These are phyloP conservation scores for Saturnispora silvae DNA, from an alignment of 805 yeast species.

Conservation along the genomic window DNA sequence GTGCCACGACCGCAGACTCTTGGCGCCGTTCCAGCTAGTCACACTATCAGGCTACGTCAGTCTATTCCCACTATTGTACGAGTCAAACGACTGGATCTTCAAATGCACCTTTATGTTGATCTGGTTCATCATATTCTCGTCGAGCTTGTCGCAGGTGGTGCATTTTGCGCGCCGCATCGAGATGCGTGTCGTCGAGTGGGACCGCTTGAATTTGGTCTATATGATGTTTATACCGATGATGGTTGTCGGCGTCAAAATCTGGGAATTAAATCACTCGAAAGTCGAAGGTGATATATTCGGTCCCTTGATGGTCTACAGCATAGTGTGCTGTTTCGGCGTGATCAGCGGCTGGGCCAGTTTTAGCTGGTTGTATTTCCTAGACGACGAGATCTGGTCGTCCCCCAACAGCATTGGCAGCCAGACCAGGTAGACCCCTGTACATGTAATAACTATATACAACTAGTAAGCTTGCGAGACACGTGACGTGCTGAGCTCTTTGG, in stretches of 20 bases:
- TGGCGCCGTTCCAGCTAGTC: conserved; percentile 61
- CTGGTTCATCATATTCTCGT: conserved; percentile 74
- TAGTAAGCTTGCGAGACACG: no score
- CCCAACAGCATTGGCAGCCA: no score
- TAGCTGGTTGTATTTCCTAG: conserved; percentile 80
- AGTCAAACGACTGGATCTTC: conserved; percentile 69
- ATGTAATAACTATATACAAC: no score
- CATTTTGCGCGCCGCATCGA: conserved; percentile 30
- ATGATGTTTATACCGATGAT: conserved; percentile 58
- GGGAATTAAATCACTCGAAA: conserved; percentile 43
- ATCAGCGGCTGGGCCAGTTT: conserved; percentile 81
- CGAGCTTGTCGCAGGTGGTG: conserved; percentile 62
- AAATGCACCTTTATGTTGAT: conserved; percentile 69
- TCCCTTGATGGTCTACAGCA: conserved; percentile 71
- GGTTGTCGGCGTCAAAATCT: conserved; percentile 32
- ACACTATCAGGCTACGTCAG: conserved; percentile 79
- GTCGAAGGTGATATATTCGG: conserved; percentile 60
- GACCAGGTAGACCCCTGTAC: no score
- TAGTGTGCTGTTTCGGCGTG: conserved; percentile 80
- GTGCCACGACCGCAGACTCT: conserved; percentile 56
- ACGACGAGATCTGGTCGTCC: conserved; percentile 62
- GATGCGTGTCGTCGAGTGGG: conserved; percentile 51
- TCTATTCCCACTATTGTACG: conserved; percentile 75
- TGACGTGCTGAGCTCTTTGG: no score
- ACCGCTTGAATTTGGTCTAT: conserved; percentile 58